phyloP scores from a whole-genome alignment of 2,329 filamentous ascomycete genomes.

The Phoma sp. region DNA sequence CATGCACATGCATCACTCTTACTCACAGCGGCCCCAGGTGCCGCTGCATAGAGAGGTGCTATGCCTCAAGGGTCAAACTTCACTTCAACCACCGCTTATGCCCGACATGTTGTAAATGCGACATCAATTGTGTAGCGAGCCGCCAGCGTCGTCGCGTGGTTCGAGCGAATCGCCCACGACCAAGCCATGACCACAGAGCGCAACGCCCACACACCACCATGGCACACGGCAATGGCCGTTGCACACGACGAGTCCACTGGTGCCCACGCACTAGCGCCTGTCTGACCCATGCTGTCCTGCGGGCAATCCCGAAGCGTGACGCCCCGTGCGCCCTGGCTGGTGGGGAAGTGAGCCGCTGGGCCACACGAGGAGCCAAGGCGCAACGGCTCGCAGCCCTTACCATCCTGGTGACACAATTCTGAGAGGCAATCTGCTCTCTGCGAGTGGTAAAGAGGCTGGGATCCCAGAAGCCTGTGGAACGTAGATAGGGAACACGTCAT shows the following conservation, averaged over 20 bases:
- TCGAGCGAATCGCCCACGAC: constrained; percentile 1
- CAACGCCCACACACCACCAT: background rate
- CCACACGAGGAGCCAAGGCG: constrained; percentile 4
- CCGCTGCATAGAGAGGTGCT: background rate
- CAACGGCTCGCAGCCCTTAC: constrained; percentile 6
- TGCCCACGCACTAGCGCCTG: constrained; percentile 3
- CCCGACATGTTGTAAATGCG: background rate
- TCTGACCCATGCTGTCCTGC: constrained; percentile 4
- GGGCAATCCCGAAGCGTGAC: constrained; percentile 12
- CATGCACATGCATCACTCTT: constrained; percentile 9
- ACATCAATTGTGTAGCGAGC: constrained; percentile 5
- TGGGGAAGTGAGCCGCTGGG: constrained; percentile 7
- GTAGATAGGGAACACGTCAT: background rate
- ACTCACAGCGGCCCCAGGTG: background rate
- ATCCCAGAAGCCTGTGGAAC: background rate
- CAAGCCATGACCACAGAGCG: background rate
- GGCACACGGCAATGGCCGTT: constrained; percentile 3
- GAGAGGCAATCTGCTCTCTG: background rate
- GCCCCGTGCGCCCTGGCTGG: constrained; percentile 5
- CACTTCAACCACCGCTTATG: background rate
- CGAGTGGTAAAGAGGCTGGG: background rate
- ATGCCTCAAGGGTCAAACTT: background rate
- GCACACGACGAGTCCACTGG: background rate
- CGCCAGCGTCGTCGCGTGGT: background rate
- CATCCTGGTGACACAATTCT: background rate